Conservation (phyloP, 345 rosid species). For the Brassica rapa region DNA sequence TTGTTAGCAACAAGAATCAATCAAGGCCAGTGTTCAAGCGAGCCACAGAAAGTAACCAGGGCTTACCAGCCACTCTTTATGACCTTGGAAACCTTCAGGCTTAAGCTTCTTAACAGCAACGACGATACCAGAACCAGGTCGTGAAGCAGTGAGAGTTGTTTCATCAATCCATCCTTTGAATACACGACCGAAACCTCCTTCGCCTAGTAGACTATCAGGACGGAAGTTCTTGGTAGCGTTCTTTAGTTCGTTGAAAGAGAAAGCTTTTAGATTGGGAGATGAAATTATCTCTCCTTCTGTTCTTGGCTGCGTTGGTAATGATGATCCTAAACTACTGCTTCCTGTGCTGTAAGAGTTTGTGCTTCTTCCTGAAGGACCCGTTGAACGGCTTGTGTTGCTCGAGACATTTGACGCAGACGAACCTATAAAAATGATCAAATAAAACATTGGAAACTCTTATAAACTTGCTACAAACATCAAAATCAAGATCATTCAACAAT, state of each 20-base stretch:
- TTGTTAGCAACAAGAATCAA: neutral
- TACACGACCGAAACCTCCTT: slow-evolving; percentile 96
- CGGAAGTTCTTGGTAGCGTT: slow-evolving; percentile 92
- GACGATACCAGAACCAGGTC: slow-evolving; percentile 88
- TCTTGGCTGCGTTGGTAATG: slow-evolving; percentile 68
- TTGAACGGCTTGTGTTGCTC: slow-evolving; percentile 72
- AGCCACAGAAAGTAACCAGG: neutral
- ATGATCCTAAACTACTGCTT: slow-evolving; percentile 43
- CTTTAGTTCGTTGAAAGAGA: slow-evolving; percentile 73
- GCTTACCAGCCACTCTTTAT: slow-evolving; percentile 95
- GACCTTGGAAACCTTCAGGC: slow-evolving; percentile 97
- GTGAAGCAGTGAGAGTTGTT: slow-evolving; percentile 59
- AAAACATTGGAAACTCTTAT: neutral
- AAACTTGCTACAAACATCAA: neutral
- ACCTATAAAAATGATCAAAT: slow-evolving; percentile 8
- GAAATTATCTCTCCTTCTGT: slow-evolving; percentile 90
- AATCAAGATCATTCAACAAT: neutral
- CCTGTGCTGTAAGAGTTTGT: slow-evolving; percentile 56
- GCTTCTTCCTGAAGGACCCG: slow-evolving; percentile 60
- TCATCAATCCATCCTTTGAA: slow-evolving; percentile 97
- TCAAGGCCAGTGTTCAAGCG: too few relatives aligned
- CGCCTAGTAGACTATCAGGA: slow-evolving; percentile 87
- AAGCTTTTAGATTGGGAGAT: slow-evolving; percentile 83
- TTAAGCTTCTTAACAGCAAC: slow-evolving; percentile 96
- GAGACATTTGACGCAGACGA: slow-evolving; percentile 61